Evolutionary conservation across 352 stramenopile genomes (phyloP).

Genomic region (Phytophthora foliorum): DNA sequence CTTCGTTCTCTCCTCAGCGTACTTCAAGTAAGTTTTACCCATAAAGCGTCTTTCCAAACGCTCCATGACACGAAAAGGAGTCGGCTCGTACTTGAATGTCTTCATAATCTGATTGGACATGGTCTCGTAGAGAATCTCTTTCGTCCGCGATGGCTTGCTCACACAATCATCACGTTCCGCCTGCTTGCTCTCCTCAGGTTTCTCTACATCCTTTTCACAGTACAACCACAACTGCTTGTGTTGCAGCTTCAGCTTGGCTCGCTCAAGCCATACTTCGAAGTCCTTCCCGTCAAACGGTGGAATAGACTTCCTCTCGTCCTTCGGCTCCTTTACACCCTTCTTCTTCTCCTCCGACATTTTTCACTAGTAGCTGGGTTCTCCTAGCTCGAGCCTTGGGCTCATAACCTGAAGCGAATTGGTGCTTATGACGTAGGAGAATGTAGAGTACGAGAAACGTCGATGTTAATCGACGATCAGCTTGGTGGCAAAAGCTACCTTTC

Average conservation of each 20-base stretch:
- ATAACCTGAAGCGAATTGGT: slow-evolving; percentile 9
- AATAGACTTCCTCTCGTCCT: not conserved
- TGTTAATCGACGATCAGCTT: too few relatives aligned
- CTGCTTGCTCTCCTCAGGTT: not conserved
- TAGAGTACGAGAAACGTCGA: too few relatives aligned
- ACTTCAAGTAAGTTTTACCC: slow-evolving; percentile 4
- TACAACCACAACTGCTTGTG: not conserved
- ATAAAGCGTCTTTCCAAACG: not conserved
- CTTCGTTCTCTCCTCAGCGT: slow-evolving; percentile 2
- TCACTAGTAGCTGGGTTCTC: not conserved
- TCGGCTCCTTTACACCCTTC: not conserved
- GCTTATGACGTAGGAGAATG: too few relatives aligned
- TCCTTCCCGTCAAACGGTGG: not conserved
- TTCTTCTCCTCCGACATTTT: not conserved
- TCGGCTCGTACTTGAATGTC: slow-evolving; percentile 1
- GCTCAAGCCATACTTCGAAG: not conserved
- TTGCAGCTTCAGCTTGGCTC: not conserved
- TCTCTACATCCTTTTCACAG: not conserved
- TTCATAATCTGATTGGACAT: slow-evolving; percentile 7
- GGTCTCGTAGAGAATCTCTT: not conserved
- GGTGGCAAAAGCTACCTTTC: too few relatives aligned
- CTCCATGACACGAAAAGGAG: not conserved
- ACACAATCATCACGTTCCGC: not conserved
- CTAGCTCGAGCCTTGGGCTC: slow-evolving; percentile 2
- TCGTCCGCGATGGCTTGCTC: not conserved